Percentiles rank a stretch among this genome's conserved stretches.
Conservation (phyloP, 2,329 filamentous ascomycete genomes). For the Xylaria sp. region DNA sequence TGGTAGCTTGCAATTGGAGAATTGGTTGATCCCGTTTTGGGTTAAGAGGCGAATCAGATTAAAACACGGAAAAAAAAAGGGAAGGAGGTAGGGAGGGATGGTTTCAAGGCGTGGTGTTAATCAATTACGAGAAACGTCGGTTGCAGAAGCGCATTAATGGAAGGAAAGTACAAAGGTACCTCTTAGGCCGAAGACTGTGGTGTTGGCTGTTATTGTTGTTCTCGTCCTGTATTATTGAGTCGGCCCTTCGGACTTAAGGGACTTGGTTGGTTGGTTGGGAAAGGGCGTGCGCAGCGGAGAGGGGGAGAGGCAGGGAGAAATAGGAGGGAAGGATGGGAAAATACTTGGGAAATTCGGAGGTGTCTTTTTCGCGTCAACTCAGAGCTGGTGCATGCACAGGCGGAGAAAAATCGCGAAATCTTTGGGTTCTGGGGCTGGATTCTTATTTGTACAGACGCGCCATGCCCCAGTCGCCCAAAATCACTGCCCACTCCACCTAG, state of each 20-base stretch:
- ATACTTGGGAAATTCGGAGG: slow-evolving; percentile 51
- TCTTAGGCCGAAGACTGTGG: slow-evolving; percentile 39
- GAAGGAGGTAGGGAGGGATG: slow-evolving; percentile 24
- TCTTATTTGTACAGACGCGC: slow-evolving; percentile 58
- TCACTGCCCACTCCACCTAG: slow-evolving; percentile 46
- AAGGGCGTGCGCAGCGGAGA: slow-evolving; percentile 38
- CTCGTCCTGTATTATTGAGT: slow-evolving; percentile 23
- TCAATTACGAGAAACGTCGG: slow-evolving; percentile 39
- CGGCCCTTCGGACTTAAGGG: slow-evolving; percentile 49
- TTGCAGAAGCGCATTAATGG: slow-evolving; percentile 36
- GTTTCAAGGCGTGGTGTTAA: slow-evolving; percentile 32
- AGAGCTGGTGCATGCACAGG: slow-evolving; percentile 39
- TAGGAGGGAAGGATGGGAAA: slow-evolving; percentile 52
- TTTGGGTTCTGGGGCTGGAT: slow-evolving; percentile 54
- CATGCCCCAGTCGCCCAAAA: slow-evolving; percentile 45
- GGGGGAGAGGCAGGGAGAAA: slow-evolving; percentile 48
- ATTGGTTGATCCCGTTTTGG: slow-evolving; percentile 40
- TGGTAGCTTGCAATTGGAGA: slow-evolving; percentile 36
- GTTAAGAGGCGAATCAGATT: slow-evolving; percentile 44
- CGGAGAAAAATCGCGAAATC: slow-evolving; percentile 52
- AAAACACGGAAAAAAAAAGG: slow-evolving; percentile 35
- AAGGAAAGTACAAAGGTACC: slow-evolving; percentile 43
- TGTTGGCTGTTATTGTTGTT: slow-evolving; percentile 39
- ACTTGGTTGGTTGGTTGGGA: slow-evolving; percentile 35
- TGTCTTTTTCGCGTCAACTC: slow-evolving; percentile 48